Percentiles rank a stretch among this genome's conserved stretches.
phyloP scores from a whole-genome alignment of 2,329 filamentous ascomycete genomes.

The Ophiostoma ulmi region DNA sequence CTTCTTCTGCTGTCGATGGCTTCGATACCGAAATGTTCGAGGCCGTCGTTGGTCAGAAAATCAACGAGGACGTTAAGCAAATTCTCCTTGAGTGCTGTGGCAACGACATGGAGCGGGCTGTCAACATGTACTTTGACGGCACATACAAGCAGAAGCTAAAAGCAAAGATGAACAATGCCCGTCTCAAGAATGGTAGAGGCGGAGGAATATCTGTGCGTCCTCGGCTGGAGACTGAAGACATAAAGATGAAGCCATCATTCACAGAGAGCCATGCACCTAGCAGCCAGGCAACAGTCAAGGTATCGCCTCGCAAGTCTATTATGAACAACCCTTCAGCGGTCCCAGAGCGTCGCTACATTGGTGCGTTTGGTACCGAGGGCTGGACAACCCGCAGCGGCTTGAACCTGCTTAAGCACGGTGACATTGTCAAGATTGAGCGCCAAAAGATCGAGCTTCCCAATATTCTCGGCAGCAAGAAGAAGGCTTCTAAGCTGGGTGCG shows the following conservation, averaged over 20 bases:
- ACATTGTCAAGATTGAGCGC: conserved; percentile 79
- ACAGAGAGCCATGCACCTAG: conserved; percentile 1
- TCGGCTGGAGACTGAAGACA: neutral
- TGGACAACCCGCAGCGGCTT: conserved; percentile 86
- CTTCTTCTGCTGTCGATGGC: conserved; percentile 28
- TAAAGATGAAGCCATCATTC: neutral
- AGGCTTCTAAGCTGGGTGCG: conserved; percentile 42
- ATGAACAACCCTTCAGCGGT: conserved; percentile 29
- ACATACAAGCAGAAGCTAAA: conserved; percentile 47
- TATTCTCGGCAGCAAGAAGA: conserved; percentile 35
- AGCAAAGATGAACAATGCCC: conserved; percentile 31
- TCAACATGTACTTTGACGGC: conserved; percentile 67
- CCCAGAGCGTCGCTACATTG: conserved; percentile 64
- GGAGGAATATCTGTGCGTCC: conserved; percentile 5
- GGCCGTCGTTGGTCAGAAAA: conserved; percentile 53
- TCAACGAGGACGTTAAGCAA: conserved; percentile 45
- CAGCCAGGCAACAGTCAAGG: conserved; percentile 13
- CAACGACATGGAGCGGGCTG: conserved; percentile 55
- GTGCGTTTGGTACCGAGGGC: conserved; percentile 83
- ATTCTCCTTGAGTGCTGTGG: conserved; percentile 52
- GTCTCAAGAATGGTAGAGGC: neutral
- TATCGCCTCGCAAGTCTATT: conserved; percentile 19
- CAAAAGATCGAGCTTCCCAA: conserved; percentile 62
- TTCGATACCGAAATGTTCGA: conserved; percentile 58
- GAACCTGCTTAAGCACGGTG: conserved; percentile 71